phyloP scores from a whole-genome alignment of 495 filamentous ascomycete species.

The Geopyxis carbonaria region DNA sequence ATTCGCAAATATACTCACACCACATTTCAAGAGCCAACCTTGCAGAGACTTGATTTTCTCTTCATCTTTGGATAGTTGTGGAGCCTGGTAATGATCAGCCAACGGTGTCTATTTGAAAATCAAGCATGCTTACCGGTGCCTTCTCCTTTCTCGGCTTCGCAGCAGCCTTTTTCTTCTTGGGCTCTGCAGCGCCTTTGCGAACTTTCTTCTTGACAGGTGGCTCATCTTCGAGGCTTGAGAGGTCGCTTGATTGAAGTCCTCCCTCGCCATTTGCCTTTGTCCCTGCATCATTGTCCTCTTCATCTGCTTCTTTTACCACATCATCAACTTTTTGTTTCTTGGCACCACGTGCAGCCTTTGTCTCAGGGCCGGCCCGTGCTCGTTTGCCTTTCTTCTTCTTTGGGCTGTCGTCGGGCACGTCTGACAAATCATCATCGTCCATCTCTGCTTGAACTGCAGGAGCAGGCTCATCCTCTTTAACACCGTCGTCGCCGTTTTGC shows the following conservation, averaged over 20 bases:
- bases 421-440: conserved; percentile 13
- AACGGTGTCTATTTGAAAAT: background rate
- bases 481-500: conserved; percentile 8
- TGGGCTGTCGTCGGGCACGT: conserved; percentile 5
- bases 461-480: background rate
- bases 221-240: background rate
- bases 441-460: background rate
- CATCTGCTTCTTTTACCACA: background rate
- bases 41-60: conserved; percentile 83
- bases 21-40: conserved; percentile 74
- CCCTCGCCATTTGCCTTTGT: conserved; percentile 3
- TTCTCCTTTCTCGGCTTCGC: conserved; percentile 22
- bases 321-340: background rate
- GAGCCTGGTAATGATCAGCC: conserved; percentile 8
- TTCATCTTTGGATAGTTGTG: conserved; percentile 37
- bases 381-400: conserved; percentile 10
- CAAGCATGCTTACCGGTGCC: conserved; percentile 4
- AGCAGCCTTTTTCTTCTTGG: conserved; percentile 2
- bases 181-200: conserved; percentile 2
- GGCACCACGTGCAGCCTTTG: background rate
- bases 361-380: conserved; percentile 1
- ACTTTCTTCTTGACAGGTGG: too few species aligned
- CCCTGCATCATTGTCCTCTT: background rate
- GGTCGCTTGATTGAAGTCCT: background rate
- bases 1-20: conserved; percentile 28